Percentiles rank a stretch among this genome's conserved stretches.
These are phyloP conservation scores for Diaporthe sp. DNA, from an alignment of 2,329 filamentous ascomycete genomes.

Conservation along the genomic window DNA sequence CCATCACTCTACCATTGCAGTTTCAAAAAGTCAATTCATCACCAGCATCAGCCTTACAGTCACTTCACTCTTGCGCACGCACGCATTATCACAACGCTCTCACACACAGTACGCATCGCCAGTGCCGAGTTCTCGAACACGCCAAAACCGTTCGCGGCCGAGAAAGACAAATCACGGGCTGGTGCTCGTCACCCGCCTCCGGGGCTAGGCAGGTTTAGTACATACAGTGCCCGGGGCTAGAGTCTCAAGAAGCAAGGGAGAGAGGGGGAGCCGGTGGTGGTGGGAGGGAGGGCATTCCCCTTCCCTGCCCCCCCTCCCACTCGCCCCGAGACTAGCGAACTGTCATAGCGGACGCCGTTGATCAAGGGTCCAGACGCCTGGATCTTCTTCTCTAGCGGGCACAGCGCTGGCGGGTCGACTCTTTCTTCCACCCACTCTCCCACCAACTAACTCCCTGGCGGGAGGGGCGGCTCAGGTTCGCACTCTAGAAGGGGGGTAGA, in stretches of 20 bases:
- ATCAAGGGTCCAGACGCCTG: conserved; percentile 29
- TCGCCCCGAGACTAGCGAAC: conserved; percentile 10
- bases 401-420: no score
- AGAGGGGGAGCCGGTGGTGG: no score
- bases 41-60: conserved; percentile 12
- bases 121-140: conserved; percentile 11
- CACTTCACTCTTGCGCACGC: background rate
- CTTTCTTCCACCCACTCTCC: background rate
- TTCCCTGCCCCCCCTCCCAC: no score
- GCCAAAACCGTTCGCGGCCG: conserved; percentile 3
- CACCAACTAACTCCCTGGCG: background rate
- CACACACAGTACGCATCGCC: background rate
- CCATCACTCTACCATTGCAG: background rate
- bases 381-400: background rate
- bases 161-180: conserved; percentile 11
- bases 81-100: background rate
- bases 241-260: conserved; percentile 24
- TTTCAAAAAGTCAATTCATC: background rate
- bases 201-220: conserved; percentile 8
- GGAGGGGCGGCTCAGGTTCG: background rate
- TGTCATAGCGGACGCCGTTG: conserved; percentile 16
- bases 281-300: background rate
- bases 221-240: conserved; percentile 32
- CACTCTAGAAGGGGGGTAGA: no score
- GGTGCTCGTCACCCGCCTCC: background rate